Percentiles rank a stretch among this genome's conserved stretches.
phyloP scores from a whole-genome alignment of 1,284 basidiomycete genomes.

The Coniferiporia weirii region DNA sequence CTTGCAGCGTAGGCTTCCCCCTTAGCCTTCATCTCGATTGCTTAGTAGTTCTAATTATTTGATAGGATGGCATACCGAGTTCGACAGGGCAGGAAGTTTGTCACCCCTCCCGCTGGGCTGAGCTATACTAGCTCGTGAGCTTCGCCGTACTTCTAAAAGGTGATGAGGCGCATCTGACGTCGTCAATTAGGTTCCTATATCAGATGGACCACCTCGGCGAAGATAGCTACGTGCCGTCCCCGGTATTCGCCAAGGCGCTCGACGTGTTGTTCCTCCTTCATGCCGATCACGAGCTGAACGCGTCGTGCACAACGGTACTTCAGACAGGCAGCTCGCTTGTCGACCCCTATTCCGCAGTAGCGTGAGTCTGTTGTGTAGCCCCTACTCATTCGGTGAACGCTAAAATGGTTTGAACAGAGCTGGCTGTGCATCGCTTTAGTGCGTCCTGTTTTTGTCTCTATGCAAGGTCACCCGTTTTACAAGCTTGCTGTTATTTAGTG shows the following conservation, averaged over 20 bases:
- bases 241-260: slow-evolving; percentile 77
- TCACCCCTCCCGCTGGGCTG: slow-evolving; percentile 76
- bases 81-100: slow-evolving; percentile 82
- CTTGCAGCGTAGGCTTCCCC: slow-evolving; percentile 63
- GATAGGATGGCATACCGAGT: slow-evolving; percentile 82
- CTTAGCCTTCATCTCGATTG: slow-evolving; percentile 5
- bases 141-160: neutral
- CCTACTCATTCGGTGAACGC: slow-evolving; percentile 5
- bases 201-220: slow-evolving; percentile 79
- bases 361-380: slow-evolving; percentile 38
- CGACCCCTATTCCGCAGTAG: slow-evolving; percentile 81
- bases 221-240: slow-evolving; percentile 71
- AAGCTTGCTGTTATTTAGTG: slow-evolving; percentile 38
- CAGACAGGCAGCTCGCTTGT: slow-evolving; percentile 85
- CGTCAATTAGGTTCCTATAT: slow-evolving; percentile 66
- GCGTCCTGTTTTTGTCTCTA: slow-evolving; percentile 28
- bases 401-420: slow-evolving; percentile 39
- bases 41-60: neutral
- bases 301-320: slow-evolving; percentile 75
- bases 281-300: slow-evolving; percentile 86
- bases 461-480: neutral
- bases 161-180: neutral
- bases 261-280: slow-evolving; percentile 84
- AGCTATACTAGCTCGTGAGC: slow-evolving; percentile 74
- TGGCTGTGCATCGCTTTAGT: slow-evolving; percentile 81